Conservation (phyloP, 2,329 filamentous ascomycete species). For the Curvularia hawaiiensis region DNA sequence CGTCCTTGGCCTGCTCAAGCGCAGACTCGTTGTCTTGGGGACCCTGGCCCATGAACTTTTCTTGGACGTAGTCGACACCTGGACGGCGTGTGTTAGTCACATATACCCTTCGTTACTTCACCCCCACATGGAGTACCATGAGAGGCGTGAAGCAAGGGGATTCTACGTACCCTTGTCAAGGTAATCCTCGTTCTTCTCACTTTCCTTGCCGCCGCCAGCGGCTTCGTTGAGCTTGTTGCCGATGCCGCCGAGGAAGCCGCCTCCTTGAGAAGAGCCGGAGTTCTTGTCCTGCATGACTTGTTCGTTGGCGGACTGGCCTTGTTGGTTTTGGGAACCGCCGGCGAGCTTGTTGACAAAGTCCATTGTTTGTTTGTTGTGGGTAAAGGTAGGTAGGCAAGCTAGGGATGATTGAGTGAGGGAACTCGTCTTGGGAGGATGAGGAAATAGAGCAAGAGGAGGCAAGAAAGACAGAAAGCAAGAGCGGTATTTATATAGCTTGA, state of each 20-base stretch:
- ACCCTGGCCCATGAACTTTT: constrained; percentile 73
- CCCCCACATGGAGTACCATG: too few species aligned
- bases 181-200: constrained; percentile 82
- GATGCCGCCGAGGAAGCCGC: constrained; percentile 63
- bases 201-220: constrained; percentile 73
- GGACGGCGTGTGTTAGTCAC: neutral
- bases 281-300: constrained; percentile 33
- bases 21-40: constrained; percentile 64
- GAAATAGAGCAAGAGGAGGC: neutral
- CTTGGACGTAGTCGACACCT: constrained; percentile 80
- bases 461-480: neutral
- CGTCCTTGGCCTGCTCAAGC: constrained; percentile 82
- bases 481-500: constrained; percentile 20
- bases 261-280: constrained; percentile 35
- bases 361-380: constrained; percentile 37
- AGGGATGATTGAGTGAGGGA: neutral
- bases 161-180: constrained; percentile 73
- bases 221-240: constrained; percentile 73
- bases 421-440: neutral
- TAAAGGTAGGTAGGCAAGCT: neutral
- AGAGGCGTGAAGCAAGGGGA: neutral
- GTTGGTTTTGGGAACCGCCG: constrained; percentile 42
- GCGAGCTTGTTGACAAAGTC: constrained; percentile 56
- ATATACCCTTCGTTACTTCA: too few species aligned
- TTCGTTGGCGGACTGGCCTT: constrained; percentile 37